These are phyloP conservation scores for Sabuloglossum arenarium DNA, from an alignment of 495 filamentous ascomycete species.

Conservation along the genomic window DNA sequence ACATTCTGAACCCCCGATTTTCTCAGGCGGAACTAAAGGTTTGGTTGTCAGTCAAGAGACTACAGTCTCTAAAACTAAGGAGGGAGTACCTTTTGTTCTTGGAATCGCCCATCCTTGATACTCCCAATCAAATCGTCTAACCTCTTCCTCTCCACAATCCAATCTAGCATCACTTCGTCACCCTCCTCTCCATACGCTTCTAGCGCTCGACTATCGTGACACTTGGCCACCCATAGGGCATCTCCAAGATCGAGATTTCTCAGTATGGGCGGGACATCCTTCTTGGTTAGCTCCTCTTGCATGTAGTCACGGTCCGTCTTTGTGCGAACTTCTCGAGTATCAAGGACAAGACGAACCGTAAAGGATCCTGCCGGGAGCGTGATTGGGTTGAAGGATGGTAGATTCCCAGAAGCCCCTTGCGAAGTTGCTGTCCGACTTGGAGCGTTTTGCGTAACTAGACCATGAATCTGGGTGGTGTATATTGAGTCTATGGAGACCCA, in stretches of 20 bases:
- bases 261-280: slow-evolving; percentile 41
- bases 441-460: not conserved
- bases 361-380: slow-evolving; percentile 40
- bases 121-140: slow-evolving; percentile 61
- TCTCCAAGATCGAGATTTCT: slow-evolving; percentile 55
- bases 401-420: not conserved
- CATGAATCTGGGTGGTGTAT: not conserved
- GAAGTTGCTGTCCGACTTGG: not conserved
- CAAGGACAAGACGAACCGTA: slow-evolving; percentile 52
- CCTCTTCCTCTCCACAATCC: slow-evolving; percentile 66
- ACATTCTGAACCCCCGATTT: slow-evolving; percentile 55
- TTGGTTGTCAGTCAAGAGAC: not conserved
- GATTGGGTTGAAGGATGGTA: slow-evolving; percentile 31
- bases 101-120: slow-evolving; percentile 68
- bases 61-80: not conserved
- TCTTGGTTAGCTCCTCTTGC: slow-evolving; percentile 44
- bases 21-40: slow-evolving; percentile 36
- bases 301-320: slow-evolving; percentile 64
- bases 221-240: slow-evolving; percentile 55
- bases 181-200: slow-evolving; percentile 20
- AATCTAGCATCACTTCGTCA: slow-evolving; percentile 63
- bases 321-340: slow-evolving; percentile 59
- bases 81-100: slow-evolving; percentile 43
- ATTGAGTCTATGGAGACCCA: not conserved
- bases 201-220: not conserved